Conservation (phyloP, 148 eudicot species). For the Chenopodium berlandieri region DNA sequence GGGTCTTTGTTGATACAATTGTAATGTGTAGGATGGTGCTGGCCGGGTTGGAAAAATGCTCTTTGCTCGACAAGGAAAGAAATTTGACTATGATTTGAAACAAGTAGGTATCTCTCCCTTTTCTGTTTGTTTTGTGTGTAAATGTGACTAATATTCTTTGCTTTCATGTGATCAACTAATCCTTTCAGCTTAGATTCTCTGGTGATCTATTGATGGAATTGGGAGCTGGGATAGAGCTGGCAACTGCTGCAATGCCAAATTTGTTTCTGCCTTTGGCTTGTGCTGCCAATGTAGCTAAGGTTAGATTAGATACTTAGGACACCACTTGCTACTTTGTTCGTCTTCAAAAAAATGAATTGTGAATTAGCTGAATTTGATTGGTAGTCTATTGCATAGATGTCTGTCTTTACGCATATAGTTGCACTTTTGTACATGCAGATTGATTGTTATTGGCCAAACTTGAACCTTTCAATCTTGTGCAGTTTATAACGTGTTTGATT, state of each 20-base stretch:
- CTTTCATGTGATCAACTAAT: conserved; percentile 11
- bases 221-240: conserved; percentile 96
- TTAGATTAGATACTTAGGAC: conserved; percentile 15
- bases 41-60: conserved; percentile 98
- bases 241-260: conserved; percentile 90
- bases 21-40: conserved; percentile 77
- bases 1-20: conserved; percentile 16
- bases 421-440: neutral
- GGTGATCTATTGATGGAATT: conserved; percentile 96
- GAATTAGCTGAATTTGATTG: conserved; percentile 2
- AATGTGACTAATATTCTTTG: neutral
- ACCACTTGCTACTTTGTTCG: neutral
- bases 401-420: neutral
- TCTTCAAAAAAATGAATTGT: neutral
- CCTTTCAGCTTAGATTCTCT: conserved; percentile 77
- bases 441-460: neutral
- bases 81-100: conserved; percentile 95
- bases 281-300: conserved; percentile 96
- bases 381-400: neutral
- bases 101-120: conserved; percentile 50
- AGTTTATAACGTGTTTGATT: neutral
- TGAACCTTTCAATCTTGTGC: neutral
- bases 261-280: conserved; percentile 97
- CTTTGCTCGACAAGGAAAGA: conserved; percentile 92
- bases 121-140: neutral